Evolutionary conservation across 352 stramenopile genomes (phyloP), one percentile per base, ranked within the genome.

Genomic region (Globisporangium polare): DNA sequence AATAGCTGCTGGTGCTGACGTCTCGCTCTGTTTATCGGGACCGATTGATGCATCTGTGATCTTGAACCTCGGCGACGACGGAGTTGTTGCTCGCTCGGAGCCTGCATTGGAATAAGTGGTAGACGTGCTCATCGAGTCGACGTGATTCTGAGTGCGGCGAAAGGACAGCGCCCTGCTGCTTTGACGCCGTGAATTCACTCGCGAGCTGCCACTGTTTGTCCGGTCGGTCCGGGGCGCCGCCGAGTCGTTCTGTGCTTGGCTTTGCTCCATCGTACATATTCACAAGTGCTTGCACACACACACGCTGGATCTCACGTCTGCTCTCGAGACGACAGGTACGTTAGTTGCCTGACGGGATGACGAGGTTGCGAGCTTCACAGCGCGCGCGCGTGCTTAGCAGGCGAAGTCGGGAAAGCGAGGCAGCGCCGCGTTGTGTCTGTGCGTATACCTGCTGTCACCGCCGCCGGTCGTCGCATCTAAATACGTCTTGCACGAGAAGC

Each of bases 211-310:
- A 3, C 42, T 24, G n/a, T 4, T 22, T 8, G 13, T 26, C n/a
- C 12, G n/a, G 35, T 47, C 50, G 27, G 27, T 26, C 12, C 26
- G 12, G 22, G 27, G 20, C n/a, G n/a, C 27, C 42, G 33, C 27
- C 42, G 33, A 39, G 27, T 53, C 31, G 42, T 39, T 39, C 10
- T 20, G 37, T 45, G 27, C 42, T 35, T 18, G 55, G 42, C 9
- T 24, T 35, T 53, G 41, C 10, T 61, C 55, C 55, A 61, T 53
- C 31, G 15, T 52, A 41, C 55, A 61, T 61, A 43, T 29, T 61
- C 55, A 5, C 12, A 37, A 42, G 18, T 20, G 41, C 54, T 52
- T 15, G 26, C 3, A 12, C 50, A 26, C 3, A 12, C 50, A 26
- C 27, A 17, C 15, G 47, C 27, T 39, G 17, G 33, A 39, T 13